Base-by-base conservation (phyloP, 345 rosid genomes). In the Punica granatum region DNA sequence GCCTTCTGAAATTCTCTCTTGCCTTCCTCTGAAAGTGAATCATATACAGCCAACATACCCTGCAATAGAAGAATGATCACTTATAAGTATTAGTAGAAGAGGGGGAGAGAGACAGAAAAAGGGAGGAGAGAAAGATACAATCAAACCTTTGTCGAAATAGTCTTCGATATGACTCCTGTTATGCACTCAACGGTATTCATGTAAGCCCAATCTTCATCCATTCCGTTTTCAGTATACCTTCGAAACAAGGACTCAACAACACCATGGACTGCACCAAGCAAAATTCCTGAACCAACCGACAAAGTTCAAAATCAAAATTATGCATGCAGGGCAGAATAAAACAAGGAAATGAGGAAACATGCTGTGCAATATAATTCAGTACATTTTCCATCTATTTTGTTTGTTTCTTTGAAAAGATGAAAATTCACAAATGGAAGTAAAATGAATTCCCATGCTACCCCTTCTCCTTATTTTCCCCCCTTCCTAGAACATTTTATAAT, bases 11-110 rank as follows among this genome's bases (percentile, higher is more conserved):
- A 92, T 12, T 78, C 89, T 73, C 75, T 83, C 77, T 85, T 88
- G 5, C 77, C 96, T 67, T 88, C 96, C 12, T 84, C 87, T 15
- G 90, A 85, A 39, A 92, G 79, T 39, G 96, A 86, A 68, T 86
- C 81, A 73, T 92, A 92, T 7, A 92, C 98, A 60, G 98, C 89
- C 82, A 92, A 69, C 90, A 92, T 92, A 30, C 96, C 98, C 96
- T 92, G 77, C 72, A 18, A 7, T 1, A 0, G 4, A 18, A 18
- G 21, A 23, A 23, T 0, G 23, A 34, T 62, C 13, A 21, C 41
- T n/a, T 60, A 60, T 28, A 31, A 7, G 12, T 32, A 60, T 53
- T 39, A 1, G 34, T 60, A 4, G 19, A 13, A 19, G 54, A 43
- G 31, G 18, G 15, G 28, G 13, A 41, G 53, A 42, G 26, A 62